Conservation (phyloP, 345 rosid species). For the Geranium rotundifolium region DNA sequence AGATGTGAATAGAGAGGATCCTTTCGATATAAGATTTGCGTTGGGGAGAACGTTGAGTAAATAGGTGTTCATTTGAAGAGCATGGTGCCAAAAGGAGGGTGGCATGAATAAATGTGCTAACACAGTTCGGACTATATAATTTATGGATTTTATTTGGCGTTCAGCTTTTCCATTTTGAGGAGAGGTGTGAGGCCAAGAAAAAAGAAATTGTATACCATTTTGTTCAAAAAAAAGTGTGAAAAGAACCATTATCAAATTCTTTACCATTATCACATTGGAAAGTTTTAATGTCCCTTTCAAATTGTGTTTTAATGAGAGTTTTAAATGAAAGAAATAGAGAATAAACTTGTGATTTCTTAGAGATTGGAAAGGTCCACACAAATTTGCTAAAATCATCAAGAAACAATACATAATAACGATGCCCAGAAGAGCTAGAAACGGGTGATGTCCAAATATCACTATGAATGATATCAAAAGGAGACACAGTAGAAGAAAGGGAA, state of each 20-base stretch:
- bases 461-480: constrained; percentile 3
- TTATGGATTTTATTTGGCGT: background rate
- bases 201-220: background rate
- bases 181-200: constrained; percentile 6
- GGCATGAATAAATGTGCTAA: too few species aligned
- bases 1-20: background rate
- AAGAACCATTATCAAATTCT: constrained; percentile 1
- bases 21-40: background rate
- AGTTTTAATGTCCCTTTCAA: background rate
- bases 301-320: background rate
- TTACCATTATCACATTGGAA: constrained; percentile 10
- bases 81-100: background rate
- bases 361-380: constrained; percentile 4
- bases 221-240: background rate
- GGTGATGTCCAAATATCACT: constrained; percentile 8
- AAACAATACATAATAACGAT: constrained; percentile 4
- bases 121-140: too few species aligned
- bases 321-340: background rate
- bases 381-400: constrained; percentile 7
- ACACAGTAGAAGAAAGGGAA: background rate
- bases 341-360: constrained; percentile 1
- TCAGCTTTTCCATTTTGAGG: constrained; percentile 6
- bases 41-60: background rate
- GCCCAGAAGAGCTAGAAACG: constrained; percentile 3
- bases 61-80: background rate